These are phyloP conservation scores for Melaleuca alternifolia DNA, from an alignment of 345 rosid genomes.

Conservation along the genomic window DNA sequence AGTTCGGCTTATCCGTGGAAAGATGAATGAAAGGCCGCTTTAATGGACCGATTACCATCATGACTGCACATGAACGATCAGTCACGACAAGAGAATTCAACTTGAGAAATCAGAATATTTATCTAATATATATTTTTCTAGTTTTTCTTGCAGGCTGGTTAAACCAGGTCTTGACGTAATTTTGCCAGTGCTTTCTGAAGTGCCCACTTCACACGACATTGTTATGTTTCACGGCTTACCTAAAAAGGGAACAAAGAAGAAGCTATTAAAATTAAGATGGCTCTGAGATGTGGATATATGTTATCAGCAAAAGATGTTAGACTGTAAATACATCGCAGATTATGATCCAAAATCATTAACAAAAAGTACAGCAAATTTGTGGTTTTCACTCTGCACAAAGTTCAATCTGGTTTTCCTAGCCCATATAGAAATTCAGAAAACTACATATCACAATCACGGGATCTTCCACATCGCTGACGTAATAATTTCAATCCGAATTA, in stretches of 20 bases:
- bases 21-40: too few species aligned
- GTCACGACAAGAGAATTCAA: too few species aligned
- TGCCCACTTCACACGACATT: conserved; percentile 65
- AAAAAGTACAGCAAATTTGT: neutral
- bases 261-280: neutral
- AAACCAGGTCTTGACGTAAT: conserved; percentile 81
- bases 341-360: neutral
- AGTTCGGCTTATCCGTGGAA: too few species aligned
- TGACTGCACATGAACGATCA: too few species aligned
- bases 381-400: neutral
- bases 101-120: too few species aligned
- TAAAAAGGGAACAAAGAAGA: neutral
- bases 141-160: conserved; percentile 81
- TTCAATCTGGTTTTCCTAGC: neutral
- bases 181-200: conserved; percentile 88
- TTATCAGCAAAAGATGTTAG: neutral
- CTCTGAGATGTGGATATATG: neutral
- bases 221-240: conserved; percentile 71
- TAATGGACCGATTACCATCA: too few species aligned
- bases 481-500: neutral
- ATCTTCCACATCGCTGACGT: neutral
- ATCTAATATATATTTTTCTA: too few species aligned
- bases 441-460: neutral
- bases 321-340: neutral
- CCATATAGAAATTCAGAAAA: neutral